Evolutionary conservation across 2,329 filamentous ascomycete species (phyloP).

Genomic region (Diatrype stigma): DNA sequence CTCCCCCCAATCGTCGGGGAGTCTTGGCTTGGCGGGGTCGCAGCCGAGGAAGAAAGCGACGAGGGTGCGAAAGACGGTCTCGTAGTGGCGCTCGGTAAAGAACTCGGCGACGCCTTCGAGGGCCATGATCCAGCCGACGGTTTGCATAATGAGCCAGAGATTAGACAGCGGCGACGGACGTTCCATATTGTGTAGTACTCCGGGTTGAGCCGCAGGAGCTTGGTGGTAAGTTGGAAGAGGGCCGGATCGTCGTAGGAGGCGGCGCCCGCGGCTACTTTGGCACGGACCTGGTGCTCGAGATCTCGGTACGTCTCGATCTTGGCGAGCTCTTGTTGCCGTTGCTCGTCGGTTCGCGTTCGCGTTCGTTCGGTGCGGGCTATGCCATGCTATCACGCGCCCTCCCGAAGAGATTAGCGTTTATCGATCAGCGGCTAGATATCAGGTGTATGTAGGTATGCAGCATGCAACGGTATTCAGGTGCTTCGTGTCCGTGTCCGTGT

Average conservation of each 20-base stretch:
- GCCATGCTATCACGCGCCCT: constrained; percentile 62
- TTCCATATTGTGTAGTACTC: constrained; percentile 94
- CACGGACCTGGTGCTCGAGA: constrained; percentile 63
- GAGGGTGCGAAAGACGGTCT: constrained; percentile 61
- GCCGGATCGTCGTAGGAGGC: constrained; percentile 49
- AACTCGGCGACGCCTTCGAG: constrained; percentile 53
- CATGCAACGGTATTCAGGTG: too few relatives aligned
- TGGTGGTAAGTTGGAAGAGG: constrained; percentile 65
- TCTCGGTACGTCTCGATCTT: constrained; percentile 73
- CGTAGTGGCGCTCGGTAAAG: constrained; percentile 50
- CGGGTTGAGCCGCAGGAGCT: constrained; percentile 71
- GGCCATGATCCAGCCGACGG: constrained; percentile 38
- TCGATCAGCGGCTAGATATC: constrained; percentile 14
- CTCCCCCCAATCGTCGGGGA: constrained; percentile 49
- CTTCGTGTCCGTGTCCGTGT: too few relatives aligned
- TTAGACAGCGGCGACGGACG: constrained; percentile 70
- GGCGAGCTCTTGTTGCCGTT: constrained; percentile 65
- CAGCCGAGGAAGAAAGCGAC: constrained; percentile 47
- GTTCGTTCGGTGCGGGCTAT: constrained; percentile 64
- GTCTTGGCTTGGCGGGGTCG: constrained; percentile 43
- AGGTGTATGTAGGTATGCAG: too few relatives aligned
- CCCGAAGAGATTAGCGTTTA: neutral
- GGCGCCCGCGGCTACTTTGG: constrained; percentile 47
- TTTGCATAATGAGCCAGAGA: constrained; percentile 54
- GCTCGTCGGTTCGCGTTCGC: constrained; percentile 62